Evolutionary conservation across 2,329 filamentous ascomycete species (phyloP).

Genomic region (Zymoseptoria ardabiliae): DNA sequence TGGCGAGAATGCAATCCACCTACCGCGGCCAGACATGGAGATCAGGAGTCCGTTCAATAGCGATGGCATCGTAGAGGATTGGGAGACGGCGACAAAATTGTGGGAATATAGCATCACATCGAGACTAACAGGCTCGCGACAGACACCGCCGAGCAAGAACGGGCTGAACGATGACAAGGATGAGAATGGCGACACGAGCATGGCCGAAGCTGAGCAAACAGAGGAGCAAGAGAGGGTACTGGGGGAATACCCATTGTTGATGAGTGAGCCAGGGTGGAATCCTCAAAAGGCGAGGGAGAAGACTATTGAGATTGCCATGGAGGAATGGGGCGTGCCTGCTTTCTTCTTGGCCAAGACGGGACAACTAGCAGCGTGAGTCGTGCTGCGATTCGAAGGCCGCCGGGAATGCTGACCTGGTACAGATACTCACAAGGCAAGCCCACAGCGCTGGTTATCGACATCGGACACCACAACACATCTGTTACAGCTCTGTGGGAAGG

Average conservation of each 20-base stretch:
- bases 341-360: slow-evolving; percentile 89
- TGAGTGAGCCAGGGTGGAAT: slow-evolving; percentile 96
- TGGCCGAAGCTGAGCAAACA: slow-evolving; percentile 53
- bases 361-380: slow-evolving; percentile 62
- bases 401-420: background rate
- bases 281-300: slow-evolving; percentile 80
- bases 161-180: slow-evolving; percentile 63
- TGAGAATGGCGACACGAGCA: slow-evolving; percentile 40
- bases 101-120: slow-evolving; percentile 93
- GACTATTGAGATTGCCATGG: slow-evolving; percentile 92
- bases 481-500: slow-evolving; percentile 91
- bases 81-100: slow-evolving; percentile 80
- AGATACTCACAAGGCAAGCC: slow-evolving; percentile 83
- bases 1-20: slow-evolving; percentile 82
- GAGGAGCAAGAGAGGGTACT: slow-evolving; percentile 64
- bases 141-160: slow-evolving; percentile 64
- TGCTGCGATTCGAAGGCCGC: background rate
- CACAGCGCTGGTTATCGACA: slow-evolving; percentile 83
- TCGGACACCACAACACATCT: slow-evolving; percentile 80
- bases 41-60: slow-evolving; percentile 86
- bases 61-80: slow-evolving; percentile 89
- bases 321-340: slow-evolving; percentile 89
- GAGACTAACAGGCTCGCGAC: slow-evolving; percentile 70
- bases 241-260: slow-evolving; percentile 79
- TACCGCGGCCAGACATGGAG: slow-evolving; percentile 67